A percentile compares a stretch with the other conserved stretches of the same genome.
These are phyloP conservation scores for Parachaetomium inaequale DNA, from an alignment of 495 filamentous ascomycete genomes.

Conservation along the genomic window DNA sequence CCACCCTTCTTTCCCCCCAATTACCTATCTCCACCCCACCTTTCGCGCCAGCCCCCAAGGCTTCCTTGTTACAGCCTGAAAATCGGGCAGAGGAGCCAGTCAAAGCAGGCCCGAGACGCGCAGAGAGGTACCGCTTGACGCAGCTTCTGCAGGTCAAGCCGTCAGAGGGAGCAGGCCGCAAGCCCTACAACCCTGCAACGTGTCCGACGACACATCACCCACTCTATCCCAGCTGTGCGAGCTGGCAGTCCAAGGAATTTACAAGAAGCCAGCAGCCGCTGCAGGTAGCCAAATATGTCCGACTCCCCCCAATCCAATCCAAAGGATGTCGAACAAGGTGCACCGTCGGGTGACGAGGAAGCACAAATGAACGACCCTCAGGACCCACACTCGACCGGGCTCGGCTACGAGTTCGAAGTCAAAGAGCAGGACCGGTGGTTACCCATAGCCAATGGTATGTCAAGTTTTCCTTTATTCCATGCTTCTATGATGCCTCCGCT, in stretches of 20 bases:
- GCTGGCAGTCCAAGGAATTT: slow-evolving; percentile 55
- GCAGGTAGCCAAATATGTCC: slow-evolving; percentile 82
- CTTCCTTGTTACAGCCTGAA: slow-evolving; percentile 48
- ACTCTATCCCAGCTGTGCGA: slow-evolving; percentile 48
- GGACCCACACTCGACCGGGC: slow-evolving; percentile 56
- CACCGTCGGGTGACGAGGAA: slow-evolving; percentile 86
- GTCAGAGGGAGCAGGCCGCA: slow-evolving; percentile 38
- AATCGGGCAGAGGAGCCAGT: slow-evolving; percentile 43
- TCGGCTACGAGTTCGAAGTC: slow-evolving; percentile 92
- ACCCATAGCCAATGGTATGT: slow-evolving; percentile 98
- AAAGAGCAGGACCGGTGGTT: slow-evolving; percentile 99
- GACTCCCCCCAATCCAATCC: slow-evolving; percentile 91
- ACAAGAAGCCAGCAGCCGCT: slow-evolving; percentile 57
- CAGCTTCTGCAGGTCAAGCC: slow-evolving; percentile 48
- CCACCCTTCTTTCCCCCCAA: slow-evolving; percentile 20
- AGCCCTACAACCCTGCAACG: slow-evolving; percentile 52
- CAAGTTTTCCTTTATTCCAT: slow-evolving; percentile 39
- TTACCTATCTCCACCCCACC: slow-evolving; percentile 16
- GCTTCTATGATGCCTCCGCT: slow-evolving; percentile 23
- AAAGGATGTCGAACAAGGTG: slow-evolving; percentile 90
- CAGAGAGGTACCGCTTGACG: slow-evolving; percentile 36
- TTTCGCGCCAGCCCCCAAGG: slow-evolving; percentile 31
- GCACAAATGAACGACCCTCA: slow-evolving; percentile 58
- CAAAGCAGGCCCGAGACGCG: slow-evolving; percentile 41
- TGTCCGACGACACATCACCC: slow-evolving; percentile 55